Evolutionary conservation across 352 stramenopile genomes (phyloP).

Genomic region (Pythium aristosporum): DNA sequence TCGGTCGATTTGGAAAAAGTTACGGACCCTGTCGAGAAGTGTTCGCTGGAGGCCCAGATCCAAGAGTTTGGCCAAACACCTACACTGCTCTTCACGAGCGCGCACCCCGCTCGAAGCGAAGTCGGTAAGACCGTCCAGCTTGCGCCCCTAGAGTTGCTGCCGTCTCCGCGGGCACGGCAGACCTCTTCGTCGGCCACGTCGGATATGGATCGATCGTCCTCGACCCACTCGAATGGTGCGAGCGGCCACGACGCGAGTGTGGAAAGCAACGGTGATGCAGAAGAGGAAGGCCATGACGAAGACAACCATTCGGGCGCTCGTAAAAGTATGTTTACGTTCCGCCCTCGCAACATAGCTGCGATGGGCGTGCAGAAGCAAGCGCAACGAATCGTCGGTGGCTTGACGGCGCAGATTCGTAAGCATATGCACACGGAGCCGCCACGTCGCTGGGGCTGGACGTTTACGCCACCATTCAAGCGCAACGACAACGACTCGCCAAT

Average conservation of each 20-base stretch:
- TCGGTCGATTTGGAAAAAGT: slow-evolving; percentile 85
- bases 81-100: slow-evolving; percentile 65
- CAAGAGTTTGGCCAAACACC: slow-evolving; percentile 92
- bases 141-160: slow-evolving; percentile 41
- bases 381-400: slow-evolving; percentile 65
- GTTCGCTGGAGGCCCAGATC: slow-evolving; percentile 93
- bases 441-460: slow-evolving; percentile 71
- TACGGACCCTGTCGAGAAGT: slow-evolving; percentile 90
- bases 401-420: slow-evolving; percentile 75
- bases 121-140: slow-evolving; percentile 54
- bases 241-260: slow-evolving; percentile 23
- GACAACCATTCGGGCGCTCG: slow-evolving; percentile 9
- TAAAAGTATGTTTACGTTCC: slow-evolving; percentile 76
- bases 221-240: slow-evolving; percentile 17
- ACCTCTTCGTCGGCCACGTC: slow-evolving; percentile 23
- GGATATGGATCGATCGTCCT: slow-evolving; percentile 27
- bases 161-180: slow-evolving; percentile 35
- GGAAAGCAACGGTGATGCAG: slow-evolving; percentile 16
- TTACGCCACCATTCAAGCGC: slow-evolving; percentile 32
- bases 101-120: slow-evolving; percentile 70
- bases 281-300: slow-evolving; percentile 9
- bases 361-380: slow-evolving; percentile 73
- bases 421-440: slow-evolving; percentile 71
- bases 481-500: slow-evolving; percentile 44
- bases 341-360: slow-evolving; percentile 35